phyloP scores from a whole-genome alignment of 1,139 yeast species.

The Protomyces inundatus region DNA sequence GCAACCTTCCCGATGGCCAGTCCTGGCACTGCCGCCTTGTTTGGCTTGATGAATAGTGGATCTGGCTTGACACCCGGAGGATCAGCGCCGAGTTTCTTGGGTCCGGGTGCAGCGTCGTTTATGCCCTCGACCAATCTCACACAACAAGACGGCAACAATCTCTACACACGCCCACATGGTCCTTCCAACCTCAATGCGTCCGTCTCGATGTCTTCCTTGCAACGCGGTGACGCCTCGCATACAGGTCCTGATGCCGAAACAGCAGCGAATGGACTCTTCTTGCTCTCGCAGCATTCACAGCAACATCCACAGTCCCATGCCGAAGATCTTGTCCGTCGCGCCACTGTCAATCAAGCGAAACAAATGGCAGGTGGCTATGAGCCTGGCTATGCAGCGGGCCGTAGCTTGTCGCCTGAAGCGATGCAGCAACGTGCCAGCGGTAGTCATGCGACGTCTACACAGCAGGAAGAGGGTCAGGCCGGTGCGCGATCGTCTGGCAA shows the following conservation, averaged over 20 bases:
- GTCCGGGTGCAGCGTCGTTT: neutral
- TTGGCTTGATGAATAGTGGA: conserved; percentile 34
- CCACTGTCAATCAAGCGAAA: conserved; percentile 17
- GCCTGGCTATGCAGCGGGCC: neutral
- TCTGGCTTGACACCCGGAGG: conserved; percentile 9
- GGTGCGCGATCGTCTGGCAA: conserved; percentile 2
- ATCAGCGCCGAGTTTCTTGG: neutral
- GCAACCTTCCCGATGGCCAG: conserved; percentile 41
- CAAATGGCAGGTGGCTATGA: neutral
- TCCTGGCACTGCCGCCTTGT: conserved; percentile 41
- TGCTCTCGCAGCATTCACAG: conserved; percentile 35
- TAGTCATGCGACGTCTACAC: neutral
- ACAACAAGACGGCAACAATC: neutral
- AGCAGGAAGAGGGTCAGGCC: neutral
- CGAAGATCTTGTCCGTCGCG: conserved; percentile 22
- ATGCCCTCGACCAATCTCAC: neutral
- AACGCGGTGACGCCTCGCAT: neutral
- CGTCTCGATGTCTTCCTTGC: neutral
- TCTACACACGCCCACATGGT: neutral
- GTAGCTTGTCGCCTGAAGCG: neutral
- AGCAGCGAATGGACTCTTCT: conserved; percentile 38
- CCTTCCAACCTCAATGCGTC: neutral
- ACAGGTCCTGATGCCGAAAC: conserved; percentile 30
- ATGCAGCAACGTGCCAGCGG: neutral
- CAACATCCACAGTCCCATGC: conserved; percentile 6